Percentiles rank a stretch among this genome's conserved stretches.
Evolutionary conservation across 306 rosid genomes (phyloP).

Genomic region (Trifolium subterraneum): DNA sequence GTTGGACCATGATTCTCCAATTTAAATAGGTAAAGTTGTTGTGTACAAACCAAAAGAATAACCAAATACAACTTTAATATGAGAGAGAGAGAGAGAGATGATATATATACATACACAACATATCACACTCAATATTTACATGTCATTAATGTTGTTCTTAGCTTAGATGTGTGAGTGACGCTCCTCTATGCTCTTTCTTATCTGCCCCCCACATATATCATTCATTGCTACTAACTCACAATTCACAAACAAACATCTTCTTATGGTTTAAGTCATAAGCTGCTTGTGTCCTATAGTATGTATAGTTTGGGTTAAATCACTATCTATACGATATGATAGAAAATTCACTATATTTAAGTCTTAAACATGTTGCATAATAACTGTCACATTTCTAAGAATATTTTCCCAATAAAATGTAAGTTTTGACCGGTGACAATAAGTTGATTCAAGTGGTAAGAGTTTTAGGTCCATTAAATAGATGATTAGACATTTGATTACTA

Average conservation of each 20-base stretch:
- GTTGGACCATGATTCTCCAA: conserved; percentile 34
- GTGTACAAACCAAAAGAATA: conserved; percentile 45
- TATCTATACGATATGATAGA: background rate
- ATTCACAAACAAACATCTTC: background rate
- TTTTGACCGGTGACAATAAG: no score
- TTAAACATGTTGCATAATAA: background rate
- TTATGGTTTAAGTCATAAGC: background rate
- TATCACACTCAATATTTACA: background rate
- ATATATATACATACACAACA: conserved; percentile 41
- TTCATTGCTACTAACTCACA: background rate
- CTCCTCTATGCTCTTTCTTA: conserved; percentile 30
- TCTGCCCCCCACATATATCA: background rate
- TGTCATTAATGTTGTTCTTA: conserved; percentile 55
- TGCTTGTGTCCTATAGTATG: background rate
- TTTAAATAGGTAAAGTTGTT: conserved; percentile 40
- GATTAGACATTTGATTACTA: no score
- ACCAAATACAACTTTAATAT: background rate
- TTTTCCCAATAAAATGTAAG: no score
- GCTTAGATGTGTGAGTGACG: conserved; percentile 32
- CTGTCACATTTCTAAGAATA: no score
- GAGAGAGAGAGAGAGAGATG: background rate
- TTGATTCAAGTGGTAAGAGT: no score
- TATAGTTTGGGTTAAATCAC: background rate
- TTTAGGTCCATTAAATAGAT: no score
- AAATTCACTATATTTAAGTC: background rate